Base-by-base conservation (phyloP, 1,284 basidiomycete species). In the Malassezia equina region DNA sequence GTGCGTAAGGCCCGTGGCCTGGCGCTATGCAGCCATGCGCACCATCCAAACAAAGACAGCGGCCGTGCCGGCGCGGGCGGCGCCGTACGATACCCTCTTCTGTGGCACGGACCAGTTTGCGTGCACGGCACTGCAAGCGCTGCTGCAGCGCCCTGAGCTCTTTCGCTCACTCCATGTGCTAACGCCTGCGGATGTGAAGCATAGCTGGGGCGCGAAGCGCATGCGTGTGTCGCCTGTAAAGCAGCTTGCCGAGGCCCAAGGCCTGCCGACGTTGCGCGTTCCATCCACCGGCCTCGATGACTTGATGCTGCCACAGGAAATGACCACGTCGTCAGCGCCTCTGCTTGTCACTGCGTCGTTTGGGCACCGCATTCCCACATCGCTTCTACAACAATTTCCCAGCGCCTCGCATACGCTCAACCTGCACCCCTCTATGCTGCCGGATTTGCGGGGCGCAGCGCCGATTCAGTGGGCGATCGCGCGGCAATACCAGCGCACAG, bases 271-370 rank as follows among this genome's bases (percentile, higher is more conserved):
- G 17, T 28, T 57, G 6, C 24, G 55, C 5, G 56, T 72, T 1
- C 65, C 65, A 0, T 4, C 42, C 2, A 25, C 7, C 5, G 68
- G 66, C 1, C 48, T 68, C 48, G 34, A 42, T 3, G 44, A 29
- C 6, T 63, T 58, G 24, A 21, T 17, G 13, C 47, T 63, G 3
- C 60, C 49, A 13, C 19, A 28, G 11, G 13, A 39, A 24, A 31
- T 58, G 31, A 52, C 44, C 21, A 44, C 9, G 48, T 70, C 27
- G 54, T 59, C 24, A 7, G 29, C 49, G 4, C 58, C 68, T 8
- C 49, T 95, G 9, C 80, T 96, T 7, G 65, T 96, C 4, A 93
- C 90, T 0, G 90, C 89, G 8, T 94, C 90, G 0, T 95, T 95
- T 66, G 91, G 91, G 0, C 84, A 88, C 49, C 86, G 95, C 58